Evolutionary conservation across 352 stramenopile species (phyloP).

Genomic region (Phytophthora uliginosa): DNA sequence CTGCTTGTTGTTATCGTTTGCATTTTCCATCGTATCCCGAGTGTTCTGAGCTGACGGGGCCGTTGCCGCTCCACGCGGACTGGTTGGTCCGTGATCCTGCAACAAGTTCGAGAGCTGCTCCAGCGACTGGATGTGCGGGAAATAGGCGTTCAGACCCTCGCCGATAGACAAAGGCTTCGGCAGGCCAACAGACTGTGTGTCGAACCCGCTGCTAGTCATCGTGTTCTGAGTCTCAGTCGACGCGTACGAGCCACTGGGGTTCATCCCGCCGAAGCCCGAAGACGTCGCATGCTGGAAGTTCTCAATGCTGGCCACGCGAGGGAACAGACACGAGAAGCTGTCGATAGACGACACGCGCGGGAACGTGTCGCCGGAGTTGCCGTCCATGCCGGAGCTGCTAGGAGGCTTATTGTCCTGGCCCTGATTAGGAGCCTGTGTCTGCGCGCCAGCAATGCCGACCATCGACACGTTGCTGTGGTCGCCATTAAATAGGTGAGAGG

Average conservation of each 20-base stretch:
- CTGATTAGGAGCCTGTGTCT: constrained; percentile 31
- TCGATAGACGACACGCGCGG: constrained; percentile 87
- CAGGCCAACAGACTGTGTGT: constrained; percentile 37
- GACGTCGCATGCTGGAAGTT: constrained; percentile 66
- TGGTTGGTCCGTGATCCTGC: constrained; percentile 71
- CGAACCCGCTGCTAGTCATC: constrained; percentile 38
- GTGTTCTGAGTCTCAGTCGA: constrained; percentile 32
- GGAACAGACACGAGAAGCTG: constrained; percentile 87
- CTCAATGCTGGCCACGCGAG: constrained; percentile 84
- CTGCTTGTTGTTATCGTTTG: constrained; percentile 22
- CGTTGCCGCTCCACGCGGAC: constrained; percentile 37
- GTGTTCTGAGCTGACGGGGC: constrained; percentile 6
- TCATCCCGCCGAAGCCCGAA: constrained; percentile 43
- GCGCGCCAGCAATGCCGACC: constrained; percentile 47
- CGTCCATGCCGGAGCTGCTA: constrained; percentile 29
- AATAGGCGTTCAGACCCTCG: constrained; percentile 75
- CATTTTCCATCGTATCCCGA: constrained; percentile 28
- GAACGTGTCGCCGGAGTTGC: constrained; percentile 44
- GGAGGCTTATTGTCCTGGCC: constrained; percentile 32
- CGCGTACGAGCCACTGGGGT: constrained; percentile 32
- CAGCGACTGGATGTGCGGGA: constrained; percentile 82
- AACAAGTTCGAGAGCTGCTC: constrained; percentile 80
- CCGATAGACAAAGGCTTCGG: constrained; percentile 73
- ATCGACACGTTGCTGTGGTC: constrained; percentile 50
- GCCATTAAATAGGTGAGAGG: constrained; percentile 50